These are phyloP conservation scores for Cladophialophora yegresii DNA, from an alignment of 2,329 filamentous ascomycete genomes.

Conservation along the genomic window DNA sequence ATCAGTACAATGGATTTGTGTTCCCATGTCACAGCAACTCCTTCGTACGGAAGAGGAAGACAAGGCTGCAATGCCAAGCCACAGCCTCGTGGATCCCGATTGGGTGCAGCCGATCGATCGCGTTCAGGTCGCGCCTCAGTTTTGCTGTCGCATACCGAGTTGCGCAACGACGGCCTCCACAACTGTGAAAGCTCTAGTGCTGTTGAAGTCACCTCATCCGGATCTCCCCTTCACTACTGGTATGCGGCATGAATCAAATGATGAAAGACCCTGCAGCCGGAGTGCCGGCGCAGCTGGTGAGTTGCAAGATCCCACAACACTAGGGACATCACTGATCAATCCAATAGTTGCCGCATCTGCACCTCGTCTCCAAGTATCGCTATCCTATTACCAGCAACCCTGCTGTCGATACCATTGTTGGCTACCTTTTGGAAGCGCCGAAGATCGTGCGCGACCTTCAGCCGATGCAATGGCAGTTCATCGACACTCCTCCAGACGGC, in stretches of 20 bases:
- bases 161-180: neutral
- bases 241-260: constrained; percentile 25
- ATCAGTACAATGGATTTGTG: neutral
- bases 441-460: constrained; percentile 81
- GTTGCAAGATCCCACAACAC: constrained; percentile 24
- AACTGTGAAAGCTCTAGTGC: neutral
- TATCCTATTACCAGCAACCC: constrained; percentile 74
- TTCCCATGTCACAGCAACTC: too few species aligned
- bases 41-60: too few species aligned
- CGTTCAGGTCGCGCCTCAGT: neutral
- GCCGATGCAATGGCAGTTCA: constrained; percentile 90
- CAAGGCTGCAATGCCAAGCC: constrained; percentile 7
- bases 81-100: neutral
- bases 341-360: constrained; percentile 77
- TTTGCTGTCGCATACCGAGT: neutral
- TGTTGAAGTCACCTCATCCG: neutral
- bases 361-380: constrained; percentile 80
- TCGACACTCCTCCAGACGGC: constrained; percentile 79
- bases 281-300: constrained; percentile 50
- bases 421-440: constrained; percentile 80
- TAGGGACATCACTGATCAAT: constrained; percentile 16
- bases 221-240: neutral
- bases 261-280: constrained; percentile 53
- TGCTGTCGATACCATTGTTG: constrained; percentile 73
- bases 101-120: neutral